Percentiles rank a stretch among this genome's conserved stretches.
These are phyloP conservation scores for Helotiales sp. DNA, from an alignment of 2,329 filamentous ascomycete species.

Conservation along the genomic window DNA sequence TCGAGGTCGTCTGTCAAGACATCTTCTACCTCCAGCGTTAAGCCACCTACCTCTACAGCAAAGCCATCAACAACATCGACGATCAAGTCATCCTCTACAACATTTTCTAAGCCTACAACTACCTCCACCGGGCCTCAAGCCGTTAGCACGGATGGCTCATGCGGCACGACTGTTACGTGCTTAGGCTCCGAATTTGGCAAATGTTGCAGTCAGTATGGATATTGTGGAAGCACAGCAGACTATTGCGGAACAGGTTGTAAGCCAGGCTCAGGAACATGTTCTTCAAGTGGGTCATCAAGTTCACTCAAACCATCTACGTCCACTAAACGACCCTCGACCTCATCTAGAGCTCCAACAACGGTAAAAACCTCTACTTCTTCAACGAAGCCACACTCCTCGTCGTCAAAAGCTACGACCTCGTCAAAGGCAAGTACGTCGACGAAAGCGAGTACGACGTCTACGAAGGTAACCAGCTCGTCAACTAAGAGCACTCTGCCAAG, in stretches of 20 bases:
- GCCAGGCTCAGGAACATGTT: slow-evolving; percentile 24
- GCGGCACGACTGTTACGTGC: slow-evolving; percentile 37
- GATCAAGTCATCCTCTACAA: slow-evolving; percentile 13
- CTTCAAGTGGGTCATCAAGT: slow-evolving; percentile 12
- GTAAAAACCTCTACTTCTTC: background rate
- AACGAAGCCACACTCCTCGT: background rate
- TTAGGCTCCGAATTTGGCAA: slow-evolving; percentile 33
- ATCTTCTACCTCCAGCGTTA: slow-evolving; percentile 1
- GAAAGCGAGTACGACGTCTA: background rate
- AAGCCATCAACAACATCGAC: background rate
- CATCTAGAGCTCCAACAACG: background rate
- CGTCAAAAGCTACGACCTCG: slow-evolving; percentile 4
- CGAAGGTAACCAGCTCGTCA: slow-evolving; percentile 1
- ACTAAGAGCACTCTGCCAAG: slow-evolving; percentile 3
- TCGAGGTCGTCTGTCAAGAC: background rate
- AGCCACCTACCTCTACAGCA: background rate
- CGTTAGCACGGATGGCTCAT: slow-evolving; percentile 29
- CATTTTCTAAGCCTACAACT: slow-evolving; percentile 8
- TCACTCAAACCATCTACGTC: slow-evolving; percentile 12
- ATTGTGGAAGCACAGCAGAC: slow-evolving; percentile 40
- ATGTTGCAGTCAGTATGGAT: slow-evolving; percentile 43
- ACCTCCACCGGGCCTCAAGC: slow-evolving; percentile 3
- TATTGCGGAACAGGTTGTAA: slow-evolving; percentile 43
- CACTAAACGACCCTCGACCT: background rate
- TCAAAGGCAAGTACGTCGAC: background rate